A percentile compares a stretch with the other conserved stretches of the same genome.
Evolutionary conservation across 495 filamentous ascomycete species (phyloP).

Genomic region (Penicillium taxi): DNA sequence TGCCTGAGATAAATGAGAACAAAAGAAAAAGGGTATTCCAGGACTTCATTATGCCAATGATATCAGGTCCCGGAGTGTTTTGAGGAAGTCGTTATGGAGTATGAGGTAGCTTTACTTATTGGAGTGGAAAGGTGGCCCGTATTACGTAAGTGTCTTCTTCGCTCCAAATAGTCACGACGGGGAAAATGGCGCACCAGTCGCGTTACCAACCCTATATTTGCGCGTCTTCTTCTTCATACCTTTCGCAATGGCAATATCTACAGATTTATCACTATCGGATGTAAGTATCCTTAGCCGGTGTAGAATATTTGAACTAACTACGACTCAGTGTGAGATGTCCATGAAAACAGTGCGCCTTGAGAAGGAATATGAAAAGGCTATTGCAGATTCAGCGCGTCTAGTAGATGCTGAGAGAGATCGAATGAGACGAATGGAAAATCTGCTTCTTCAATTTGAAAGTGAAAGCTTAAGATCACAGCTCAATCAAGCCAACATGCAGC

Average conservation of each 20-base stretch:
- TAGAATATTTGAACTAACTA: constrained; percentile 11
- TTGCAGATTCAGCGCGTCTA: constrained; percentile 50
- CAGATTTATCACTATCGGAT: constrained; percentile 16
- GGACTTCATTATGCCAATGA: constrained; percentile 43
- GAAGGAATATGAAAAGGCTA: constrained; percentile 53
- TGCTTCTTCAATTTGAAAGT: constrained; percentile 66
- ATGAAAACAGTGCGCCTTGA: constrained; percentile 50
- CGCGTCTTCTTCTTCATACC: not conserved
- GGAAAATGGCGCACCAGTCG: not conserved
- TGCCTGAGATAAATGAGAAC: constrained; percentile 42
- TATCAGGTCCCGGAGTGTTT: constrained; percentile 6
- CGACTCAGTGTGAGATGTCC: constrained; percentile 32
- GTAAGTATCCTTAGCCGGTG: no score
- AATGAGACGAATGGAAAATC: constrained; percentile 52
- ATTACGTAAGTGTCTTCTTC: constrained; percentile 12
- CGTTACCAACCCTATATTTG: not conserved
- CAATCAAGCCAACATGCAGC: constrained; percentile 43
- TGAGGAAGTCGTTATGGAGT: not conserved
- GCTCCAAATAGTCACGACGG: no score
- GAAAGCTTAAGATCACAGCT: constrained; percentile 56
- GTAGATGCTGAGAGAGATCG: constrained; percentile 62
- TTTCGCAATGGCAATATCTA: constrained; percentile 13
- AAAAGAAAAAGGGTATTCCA: constrained; percentile 46
- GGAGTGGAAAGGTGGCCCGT: constrained; percentile 14
- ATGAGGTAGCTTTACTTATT: not conserved